A percentile compares a stretch with the other conserved stretches of the same genome.
phyloP scores from a whole-genome alignment of 495 filamentous ascomycete genomes.

The Penicillium paxilli region DNA sequence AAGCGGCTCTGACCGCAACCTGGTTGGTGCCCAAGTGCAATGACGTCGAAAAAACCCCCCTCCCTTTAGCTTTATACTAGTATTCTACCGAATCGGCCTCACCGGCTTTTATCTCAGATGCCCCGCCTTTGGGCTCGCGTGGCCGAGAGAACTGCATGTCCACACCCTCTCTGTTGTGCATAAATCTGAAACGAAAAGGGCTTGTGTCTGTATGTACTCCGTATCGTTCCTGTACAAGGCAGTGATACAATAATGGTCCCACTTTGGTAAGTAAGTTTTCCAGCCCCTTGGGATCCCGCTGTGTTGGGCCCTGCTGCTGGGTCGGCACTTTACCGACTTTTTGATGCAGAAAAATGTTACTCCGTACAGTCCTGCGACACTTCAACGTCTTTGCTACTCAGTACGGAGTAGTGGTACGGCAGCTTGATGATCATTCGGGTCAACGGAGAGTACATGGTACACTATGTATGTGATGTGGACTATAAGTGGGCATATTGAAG shows the following conservation, averaged over 20 bases:
- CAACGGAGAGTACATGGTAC: not conserved
- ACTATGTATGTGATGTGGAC: not conserved
- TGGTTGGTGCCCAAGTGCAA: slow-evolving; percentile 19
- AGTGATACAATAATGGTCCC: slow-evolving; percentile 20
- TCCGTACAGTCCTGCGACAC: not conserved
- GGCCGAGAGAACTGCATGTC: slow-evolving; percentile 17
- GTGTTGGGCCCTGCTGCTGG: slow-evolving; percentile 23
- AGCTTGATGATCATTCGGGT: not conserved
- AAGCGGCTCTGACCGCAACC: slow-evolving; percentile 9
- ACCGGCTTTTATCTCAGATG: slow-evolving; percentile 24
- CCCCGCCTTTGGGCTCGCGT: slow-evolving; percentile 24
- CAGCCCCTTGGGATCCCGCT: slow-evolving; percentile 25
- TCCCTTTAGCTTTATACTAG: too few relatives aligned
- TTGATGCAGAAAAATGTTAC: slow-evolving; percentile 10
- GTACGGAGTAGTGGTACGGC: not conserved
- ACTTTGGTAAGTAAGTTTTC: slow-evolving; percentile 21
- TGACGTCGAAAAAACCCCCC: too few relatives aligned
- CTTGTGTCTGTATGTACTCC: slow-evolving; percentile 4
- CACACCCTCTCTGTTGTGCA: slow-evolving; percentile 24
- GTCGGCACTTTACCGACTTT: slow-evolving; percentile 32
- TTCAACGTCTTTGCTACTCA: not conserved
- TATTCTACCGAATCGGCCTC: slow-evolving; percentile 8
- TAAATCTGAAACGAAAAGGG: slow-evolving; percentile 10
- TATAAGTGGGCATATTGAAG: not conserved
- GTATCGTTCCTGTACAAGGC: slow-evolving; percentile 15